Base-by-base conservation (phyloP, 139 green algal genomes). In the Coccomyxa sp. region DNA sequence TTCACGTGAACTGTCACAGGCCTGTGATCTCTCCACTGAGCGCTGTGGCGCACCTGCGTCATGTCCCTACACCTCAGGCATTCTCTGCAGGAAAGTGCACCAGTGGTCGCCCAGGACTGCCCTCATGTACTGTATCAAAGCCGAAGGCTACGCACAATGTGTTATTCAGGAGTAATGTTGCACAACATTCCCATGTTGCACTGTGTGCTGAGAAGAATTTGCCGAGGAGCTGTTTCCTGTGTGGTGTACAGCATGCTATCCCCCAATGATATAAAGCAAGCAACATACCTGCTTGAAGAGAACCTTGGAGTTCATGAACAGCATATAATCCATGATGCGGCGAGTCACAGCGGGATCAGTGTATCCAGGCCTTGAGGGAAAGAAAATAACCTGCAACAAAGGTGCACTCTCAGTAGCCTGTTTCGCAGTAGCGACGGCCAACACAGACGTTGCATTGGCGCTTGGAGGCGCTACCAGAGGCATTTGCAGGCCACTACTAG, bases 1-100 rank as follows among this genome's bases (percentile, higher is more conserved):
- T 93, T 95, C 37, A 91, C 86, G 79, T 94, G 90, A 9, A 94
- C 36, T 77, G 90, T 90, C 44, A 90, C 87, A 1, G 90, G 88
- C 82, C 76, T 39, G 72, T 83, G 79, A 55, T 74, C 38, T 12
- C 76, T 54, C 44, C 84, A 86, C 39, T 82, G 31, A 9, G 75
- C 35, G 39, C 88, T 83, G 34, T 89, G 80, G 55, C 80, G 55
- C 1, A 79, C 71, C 50, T 50, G 68, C 39, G 18, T 31, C 50
- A 64, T n/a, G n/a, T n/a, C n/a, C n/a, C n/a, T n/a, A n/a, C n/a
- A n/a, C n/a, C n/a, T n/a, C n/a, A n/a, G n/a, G n/a, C n/a, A n/a
- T n/a, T n/a, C n/a, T n/a, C n/a, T n/a, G n/a, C n/a, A n/a, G n/a
- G n/a, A n/a, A n/a, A n/a, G n/a, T n/a, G n/a, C n/a, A n/a, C n/a